phyloP scores from a whole-genome alignment of 257 asterid species.

The Ehretia macrophylla region DNA sequence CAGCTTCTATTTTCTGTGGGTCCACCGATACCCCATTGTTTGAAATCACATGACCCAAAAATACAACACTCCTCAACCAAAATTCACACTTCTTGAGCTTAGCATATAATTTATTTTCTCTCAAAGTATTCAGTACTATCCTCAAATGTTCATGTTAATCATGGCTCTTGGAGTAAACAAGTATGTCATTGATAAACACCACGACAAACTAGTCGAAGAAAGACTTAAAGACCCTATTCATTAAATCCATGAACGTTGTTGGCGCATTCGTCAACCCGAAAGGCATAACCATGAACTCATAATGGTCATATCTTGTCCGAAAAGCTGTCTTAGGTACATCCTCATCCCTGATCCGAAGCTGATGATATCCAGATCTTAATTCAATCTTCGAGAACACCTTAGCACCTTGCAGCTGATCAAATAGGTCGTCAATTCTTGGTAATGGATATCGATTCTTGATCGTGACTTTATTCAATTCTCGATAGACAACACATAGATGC shows the following conservation, averaged over 20 bases:
- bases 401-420: background rate
- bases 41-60: background rate
- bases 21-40: background rate
- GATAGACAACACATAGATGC: background rate
- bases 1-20: background rate
- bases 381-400: background rate
- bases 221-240: background rate
- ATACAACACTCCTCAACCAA: background rate
- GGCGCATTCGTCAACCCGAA: background rate
- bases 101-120: background rate
- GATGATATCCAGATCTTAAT: background rate
- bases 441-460: background rate
- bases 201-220: background rate
- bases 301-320: background rate
- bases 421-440: background rate
- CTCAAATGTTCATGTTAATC: background rate
- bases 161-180: background rate
- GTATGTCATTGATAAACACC: background rate
- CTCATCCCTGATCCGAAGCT: background rate
- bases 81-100: background rate
- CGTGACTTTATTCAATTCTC: background rate
- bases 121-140: background rate
- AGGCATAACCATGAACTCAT: background rate
- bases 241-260: background rate
- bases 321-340: background rate